These are phyloP conservation scores for Leccinum huronense DNA, from an alignment of 1,284 basidiomycete genomes.

Conservation along the genomic window DNA sequence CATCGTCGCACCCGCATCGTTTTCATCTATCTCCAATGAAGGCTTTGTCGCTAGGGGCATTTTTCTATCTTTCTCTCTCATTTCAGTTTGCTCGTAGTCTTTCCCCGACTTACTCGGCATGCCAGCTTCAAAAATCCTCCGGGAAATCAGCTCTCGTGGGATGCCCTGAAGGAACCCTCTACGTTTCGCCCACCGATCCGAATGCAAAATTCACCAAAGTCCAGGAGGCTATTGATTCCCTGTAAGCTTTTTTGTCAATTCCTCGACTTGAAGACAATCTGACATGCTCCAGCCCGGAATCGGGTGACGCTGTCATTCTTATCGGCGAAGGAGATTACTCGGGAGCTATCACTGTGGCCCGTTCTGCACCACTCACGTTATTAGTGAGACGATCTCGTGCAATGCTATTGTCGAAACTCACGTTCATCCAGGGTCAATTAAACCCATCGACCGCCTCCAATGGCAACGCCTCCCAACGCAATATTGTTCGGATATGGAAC, in stretches of 20 bases:
- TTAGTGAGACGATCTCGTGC: conserved; percentile 38
- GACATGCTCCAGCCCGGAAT: conserved; percentile 37
- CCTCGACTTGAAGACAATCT: not conserved
- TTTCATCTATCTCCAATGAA: not conserved
- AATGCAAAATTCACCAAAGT: conserved; percentile 48
- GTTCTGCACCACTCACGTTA: conserved; percentile 53
- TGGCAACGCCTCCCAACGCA: conserved; percentile 40
- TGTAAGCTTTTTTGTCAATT: conserved; percentile 37
- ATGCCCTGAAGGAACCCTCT: conserved; percentile 57
- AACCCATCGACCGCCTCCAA: conserved; percentile 28
- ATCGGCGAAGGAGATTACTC: conserved; percentile 61
- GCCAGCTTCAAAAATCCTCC: conserved; percentile 50
- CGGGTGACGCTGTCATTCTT: conserved; percentile 48
- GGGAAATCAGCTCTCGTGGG: conserved; percentile 45
- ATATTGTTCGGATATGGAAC: conserved; percentile 55
- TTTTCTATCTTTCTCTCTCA: conserved; percentile 4
- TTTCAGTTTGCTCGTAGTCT: conserved; percentile 31
- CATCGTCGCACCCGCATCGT: not conserved
- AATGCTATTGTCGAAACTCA: not conserved
- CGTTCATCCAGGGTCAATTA: conserved; percentile 49
- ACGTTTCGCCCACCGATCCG: conserved; percentile 50
- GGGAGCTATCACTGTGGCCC: conserved; percentile 58
- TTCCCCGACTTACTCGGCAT: conserved; percentile 47
- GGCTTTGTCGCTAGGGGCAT: not conserved
- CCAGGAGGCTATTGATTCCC: conserved; percentile 52